A percentile compares a stretch with the other conserved stretches of the same genome.
These are phyloP conservation scores for Solanum hybrid DNA, from an alignment of 305 asterid genomes.

Conservation along the genomic window DNA sequence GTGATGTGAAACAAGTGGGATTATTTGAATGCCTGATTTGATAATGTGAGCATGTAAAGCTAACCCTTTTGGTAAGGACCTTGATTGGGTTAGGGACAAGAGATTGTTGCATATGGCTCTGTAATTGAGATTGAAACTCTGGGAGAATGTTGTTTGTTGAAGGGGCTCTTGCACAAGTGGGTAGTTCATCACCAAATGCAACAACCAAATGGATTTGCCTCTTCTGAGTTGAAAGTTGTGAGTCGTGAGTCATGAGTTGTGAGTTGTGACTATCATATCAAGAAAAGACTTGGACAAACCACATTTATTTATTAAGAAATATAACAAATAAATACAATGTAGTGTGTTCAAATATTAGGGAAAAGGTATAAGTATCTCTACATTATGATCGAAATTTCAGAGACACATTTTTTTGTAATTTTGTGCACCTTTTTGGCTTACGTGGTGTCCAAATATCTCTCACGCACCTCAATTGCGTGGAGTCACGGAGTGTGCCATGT, in stretches of 20 bases:
- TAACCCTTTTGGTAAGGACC: slow-evolving; percentile 36
- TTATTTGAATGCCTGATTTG: slow-evolving; percentile 41
- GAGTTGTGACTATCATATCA: no score
- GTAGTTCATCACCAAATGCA: slow-evolving; percentile 23
- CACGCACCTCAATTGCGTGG: no score
- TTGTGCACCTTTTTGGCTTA: no score
- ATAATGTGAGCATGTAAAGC: slow-evolving; percentile 49
- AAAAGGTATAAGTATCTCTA: no score
- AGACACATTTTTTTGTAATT: no score
- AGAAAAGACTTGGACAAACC: no score
- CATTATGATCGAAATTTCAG: accelerated
- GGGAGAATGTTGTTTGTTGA: slow-evolving; percentile 16
- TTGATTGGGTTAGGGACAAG: slow-evolving; percentile 35
- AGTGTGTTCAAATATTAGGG: no score
- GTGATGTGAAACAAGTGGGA: slow-evolving; percentile 58
- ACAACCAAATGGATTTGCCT: not conserved
- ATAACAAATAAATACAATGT: no score
- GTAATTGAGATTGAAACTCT: slow-evolving; percentile 33
- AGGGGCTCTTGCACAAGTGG: not conserved
- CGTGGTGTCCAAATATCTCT: no score
- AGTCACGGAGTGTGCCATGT: no score
- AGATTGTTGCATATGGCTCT: slow-evolving; percentile 43
- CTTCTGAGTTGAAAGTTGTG: not conserved
- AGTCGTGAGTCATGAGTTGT: no score
- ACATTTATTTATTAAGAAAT: no score